Conservation (phyloP, 2,329 filamentous ascomycete species). For the Colletotrichum karsti region DNA sequence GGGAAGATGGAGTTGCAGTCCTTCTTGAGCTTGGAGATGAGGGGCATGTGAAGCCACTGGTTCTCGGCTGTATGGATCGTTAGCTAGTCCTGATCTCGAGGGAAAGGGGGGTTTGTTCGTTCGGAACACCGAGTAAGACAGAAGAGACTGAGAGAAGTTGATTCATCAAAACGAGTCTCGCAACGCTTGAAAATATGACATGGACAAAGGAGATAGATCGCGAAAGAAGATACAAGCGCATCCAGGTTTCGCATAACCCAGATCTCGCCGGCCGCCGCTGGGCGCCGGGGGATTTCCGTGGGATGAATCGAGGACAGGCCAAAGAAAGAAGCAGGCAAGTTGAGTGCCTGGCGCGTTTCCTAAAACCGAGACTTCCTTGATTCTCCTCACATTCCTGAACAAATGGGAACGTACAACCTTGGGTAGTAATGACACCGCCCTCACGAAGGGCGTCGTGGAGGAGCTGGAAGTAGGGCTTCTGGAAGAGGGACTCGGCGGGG, state of each 20-base stretch:
- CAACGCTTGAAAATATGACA: not conserved
- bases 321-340: constrained; percentile 41
- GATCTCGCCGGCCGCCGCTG: constrained; percentile 22
- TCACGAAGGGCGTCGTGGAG: constrained; percentile 89
- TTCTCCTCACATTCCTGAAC: constrained; percentile 36
- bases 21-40: constrained; percentile 96
- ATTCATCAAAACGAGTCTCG: constrained; percentile 2
- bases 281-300: not conserved
- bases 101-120: not conserved
- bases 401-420: constrained; percentile 98
- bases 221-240: not conserved
- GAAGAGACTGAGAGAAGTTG: constrained; percentile 3
- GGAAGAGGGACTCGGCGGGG: constrained; percentile 94
- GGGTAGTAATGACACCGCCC: constrained; percentile 98
- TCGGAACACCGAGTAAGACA: not conserved
- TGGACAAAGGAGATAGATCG: constrained; percentile 22
- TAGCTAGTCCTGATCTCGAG: constrained; percentile 22
- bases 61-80: constrained; percentile 81
- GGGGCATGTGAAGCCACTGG: constrained; percentile 96
- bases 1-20: constrained; percentile 97
- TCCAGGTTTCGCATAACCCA: constrained; percentile 11
- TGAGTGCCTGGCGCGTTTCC: constrained; percentile 16
- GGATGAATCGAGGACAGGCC: constrained; percentile 26
- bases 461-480: constrained; percentile 98
- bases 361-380: constrained; percentile 26